Evolutionary conservation across 2,329 filamentous ascomycete species (phyloP), one percentile per base, ranked within the genome.

Genomic region (Ophiostoma sp.): DNA sequence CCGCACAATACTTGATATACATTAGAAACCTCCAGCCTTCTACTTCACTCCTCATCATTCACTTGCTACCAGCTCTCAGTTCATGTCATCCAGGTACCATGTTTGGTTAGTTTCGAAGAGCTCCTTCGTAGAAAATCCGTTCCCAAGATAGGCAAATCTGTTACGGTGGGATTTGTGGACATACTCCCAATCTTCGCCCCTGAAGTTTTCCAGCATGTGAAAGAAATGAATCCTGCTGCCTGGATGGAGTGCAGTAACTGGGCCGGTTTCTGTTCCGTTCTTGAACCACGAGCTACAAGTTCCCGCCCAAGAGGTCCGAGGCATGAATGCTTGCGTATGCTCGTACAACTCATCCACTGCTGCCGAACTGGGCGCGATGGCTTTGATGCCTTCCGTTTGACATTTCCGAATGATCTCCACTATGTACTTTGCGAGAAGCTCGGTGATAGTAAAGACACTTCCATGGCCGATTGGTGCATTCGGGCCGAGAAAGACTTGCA

Each of bases 391-490:
- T 52, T 52, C 48, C 48, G 48, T 52, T 52, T 52, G 48, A 9
- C 48, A 52, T 52, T 52, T 52, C 48, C 11, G 48, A 52, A 52
- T 52, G 48, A 52, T 52, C 48, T 9, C 48, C 48, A 52, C 48
- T 52, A 52, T 52, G 48, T 52, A 52, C 48, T 52, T 52, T 52
- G 48, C 48, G 48, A 52, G 48, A 52, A 52, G 48, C n/a, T 52
- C 48, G 48, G 48, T 52, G 48, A 52, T 52, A 52, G 48, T 52
- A 9, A 52, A 52, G 48, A 52, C 48, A 19, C 48, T 52, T 4
- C 48, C 48, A 52, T 52, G 48, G 48, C 48, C 48, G 48, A 52
- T 52, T 52, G 48, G 48, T 52, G 48, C 48, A 52, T 52, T 52
- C 48, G 48, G 48, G 22, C 48, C 48, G 48, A 52, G 48, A 52